Conservation (phyloP, 78 protist species). For the Cavenderia fasciculata region DNA sequence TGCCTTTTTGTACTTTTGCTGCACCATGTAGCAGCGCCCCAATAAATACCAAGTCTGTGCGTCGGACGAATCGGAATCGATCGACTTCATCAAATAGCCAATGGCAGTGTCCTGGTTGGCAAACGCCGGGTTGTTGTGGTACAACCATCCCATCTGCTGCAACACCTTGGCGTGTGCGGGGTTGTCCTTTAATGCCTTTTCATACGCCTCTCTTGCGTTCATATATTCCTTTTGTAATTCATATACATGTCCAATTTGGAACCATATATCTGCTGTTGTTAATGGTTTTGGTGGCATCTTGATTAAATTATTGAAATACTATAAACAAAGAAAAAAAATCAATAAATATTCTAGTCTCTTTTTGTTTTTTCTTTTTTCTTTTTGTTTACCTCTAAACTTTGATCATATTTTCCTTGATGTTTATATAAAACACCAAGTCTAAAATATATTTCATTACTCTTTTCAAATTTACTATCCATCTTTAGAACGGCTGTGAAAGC, state of each 20-base stretch:
- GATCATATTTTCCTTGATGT: conserved; percentile 80
- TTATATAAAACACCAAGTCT: conserved; percentile 90
- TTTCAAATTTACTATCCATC: conserved; percentile 89
- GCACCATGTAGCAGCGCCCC: conserved; percentile 91
- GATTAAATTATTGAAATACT: conserved; percentile 79
- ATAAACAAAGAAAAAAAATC: neutral
- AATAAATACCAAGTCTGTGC: conserved; percentile 91
- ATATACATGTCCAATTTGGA: conserved; percentile 91
- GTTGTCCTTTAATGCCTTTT: conserved; percentile 81
- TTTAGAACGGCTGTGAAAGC: conserved; percentile 90
- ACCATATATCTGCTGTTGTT: conserved; percentile 85
- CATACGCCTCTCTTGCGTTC: conserved; percentile 86
- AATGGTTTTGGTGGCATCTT: conserved; percentile 85
- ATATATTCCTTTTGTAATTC: conserved; percentile 87
- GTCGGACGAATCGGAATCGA: conserved; percentile 84
- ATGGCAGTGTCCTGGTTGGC: conserved; percentile 74
- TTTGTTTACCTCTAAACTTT: conserved; percentile 70
- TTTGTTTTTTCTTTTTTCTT: neutral
- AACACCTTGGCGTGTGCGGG: conserved; percentile 82
- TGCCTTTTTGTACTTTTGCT: conserved; percentile 86
- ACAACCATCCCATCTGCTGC: conserved; percentile 91
- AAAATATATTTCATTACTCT: conserved; percentile 86
- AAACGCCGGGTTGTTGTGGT: conserved; percentile 78
- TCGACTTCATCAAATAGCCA: conserved; percentile 47
- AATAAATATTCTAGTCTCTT: neutral